Evolutionary conservation across 2,329 filamentous ascomycete genomes (phyloP).

Genomic region (Microsporum ferrugineum): DNA sequence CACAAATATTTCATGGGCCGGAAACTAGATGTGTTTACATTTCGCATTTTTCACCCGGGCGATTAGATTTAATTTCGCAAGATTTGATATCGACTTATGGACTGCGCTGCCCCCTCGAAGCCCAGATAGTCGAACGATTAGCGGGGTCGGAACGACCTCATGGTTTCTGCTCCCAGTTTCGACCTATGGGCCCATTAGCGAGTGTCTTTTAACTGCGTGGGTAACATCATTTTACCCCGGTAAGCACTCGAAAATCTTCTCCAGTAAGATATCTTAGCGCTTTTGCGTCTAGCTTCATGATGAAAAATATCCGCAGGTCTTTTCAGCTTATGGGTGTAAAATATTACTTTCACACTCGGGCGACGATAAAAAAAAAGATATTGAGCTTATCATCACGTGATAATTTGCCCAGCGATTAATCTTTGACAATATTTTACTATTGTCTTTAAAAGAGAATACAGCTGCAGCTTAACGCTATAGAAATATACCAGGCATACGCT

Average conservation of each 20-base stretch:
- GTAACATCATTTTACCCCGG: constrained; percentile 55
- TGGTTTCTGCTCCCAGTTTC: constrained; percentile 93
- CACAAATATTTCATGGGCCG: not conserved
- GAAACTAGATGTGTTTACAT: constrained; percentile 38
- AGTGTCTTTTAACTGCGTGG: not conserved
- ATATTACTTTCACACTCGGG: not conserved
- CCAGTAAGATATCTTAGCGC: constrained; percentile 80
- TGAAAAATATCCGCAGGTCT: constrained; percentile 14
- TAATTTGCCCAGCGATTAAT: not conserved
- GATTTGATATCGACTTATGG: constrained; percentile 73
- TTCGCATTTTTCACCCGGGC: constrained; percentile 88
- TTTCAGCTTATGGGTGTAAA: not conserved
- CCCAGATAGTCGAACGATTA: constrained; percentile 75
- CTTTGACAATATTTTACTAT: too few species aligned
- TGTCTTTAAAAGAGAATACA: too few species aligned
- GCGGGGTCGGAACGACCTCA: constrained; percentile 81
- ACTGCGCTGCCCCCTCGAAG: constrained; percentile 69
- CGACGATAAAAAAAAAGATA: not conserved
- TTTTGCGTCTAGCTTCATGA: constrained; percentile 91
- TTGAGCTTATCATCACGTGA: constrained; percentile 4
- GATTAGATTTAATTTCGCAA: constrained; percentile 87
- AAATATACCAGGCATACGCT: not conserved
- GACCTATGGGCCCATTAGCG: constrained; percentile 45
- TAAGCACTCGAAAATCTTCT: constrained; percentile 92
- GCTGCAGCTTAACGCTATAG: too few species aligned